Evolutionary conservation across 148 eudicot species (phyloP).

Genomic region (Euryodendron excelsum): DNA sequence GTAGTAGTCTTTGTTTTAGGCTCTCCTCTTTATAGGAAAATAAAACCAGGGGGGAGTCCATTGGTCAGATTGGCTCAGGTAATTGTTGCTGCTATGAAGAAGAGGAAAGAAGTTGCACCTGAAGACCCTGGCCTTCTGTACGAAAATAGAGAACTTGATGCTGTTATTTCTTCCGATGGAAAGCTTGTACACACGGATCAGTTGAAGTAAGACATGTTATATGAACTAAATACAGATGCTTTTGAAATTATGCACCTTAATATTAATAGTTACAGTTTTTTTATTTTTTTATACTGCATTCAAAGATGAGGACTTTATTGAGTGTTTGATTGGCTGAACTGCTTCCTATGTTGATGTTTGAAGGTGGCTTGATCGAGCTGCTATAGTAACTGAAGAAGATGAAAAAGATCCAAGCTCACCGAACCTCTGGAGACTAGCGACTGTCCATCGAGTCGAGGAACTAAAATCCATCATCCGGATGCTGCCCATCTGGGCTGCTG

Average conservation of each 20-base stretch:
- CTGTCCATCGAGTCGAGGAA: conserved; percentile 64
- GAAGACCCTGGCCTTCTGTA: conserved; percentile 29
- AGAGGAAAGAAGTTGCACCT: conserved; percentile 39
- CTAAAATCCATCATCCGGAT: conserved; percentile 49
- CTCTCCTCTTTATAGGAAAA: conserved; percentile 39
- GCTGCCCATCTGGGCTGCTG: conserved; percentile 54
- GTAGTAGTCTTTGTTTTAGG: conserved; percentile 42
- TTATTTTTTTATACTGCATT: not conserved
- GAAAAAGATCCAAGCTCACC: conserved; percentile 25
- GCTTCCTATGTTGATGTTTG: not conserved
- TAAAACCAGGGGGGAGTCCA: conserved; percentile 60
- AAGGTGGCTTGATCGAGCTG: conserved; percentile 65
- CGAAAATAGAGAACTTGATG: conserved; percentile 49
- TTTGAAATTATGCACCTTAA: not conserved
- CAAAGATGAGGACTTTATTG: too few species aligned
- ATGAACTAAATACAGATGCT: too few species aligned
- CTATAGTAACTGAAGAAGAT: conserved; percentile 39
- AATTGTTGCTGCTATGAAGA: conserved; percentile 42
- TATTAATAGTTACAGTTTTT: not conserved
- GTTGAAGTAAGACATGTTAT: conserved; percentile 56
- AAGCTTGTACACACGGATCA: conserved; percentile 53
- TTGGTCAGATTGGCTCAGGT: conserved; percentile 50
- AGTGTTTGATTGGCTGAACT: not conserved
- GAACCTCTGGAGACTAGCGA: conserved; percentile 54
- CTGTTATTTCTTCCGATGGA: conserved; percentile 39